Evolutionary conservation across 2,329 filamentous ascomycete species (phyloP).

Genomic region (Proliferodiscus dingleyae): DNA sequence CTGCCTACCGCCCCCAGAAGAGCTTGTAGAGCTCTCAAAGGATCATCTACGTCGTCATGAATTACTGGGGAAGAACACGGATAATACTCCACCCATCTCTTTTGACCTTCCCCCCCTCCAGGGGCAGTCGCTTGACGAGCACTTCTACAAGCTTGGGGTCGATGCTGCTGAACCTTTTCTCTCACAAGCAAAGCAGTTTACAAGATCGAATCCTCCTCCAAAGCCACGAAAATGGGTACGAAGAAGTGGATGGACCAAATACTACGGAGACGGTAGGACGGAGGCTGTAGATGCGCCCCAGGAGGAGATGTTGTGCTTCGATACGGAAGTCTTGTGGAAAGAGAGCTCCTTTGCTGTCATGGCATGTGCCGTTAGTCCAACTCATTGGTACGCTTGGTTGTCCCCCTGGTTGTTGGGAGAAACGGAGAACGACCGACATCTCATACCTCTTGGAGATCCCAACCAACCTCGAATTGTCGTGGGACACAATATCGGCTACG

Average conservation of each 20-base stretch:
- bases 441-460: conserved; percentile 82
- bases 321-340: conserved; percentile 96
- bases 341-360: conserved; percentile 90
- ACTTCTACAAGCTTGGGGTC: conserved; percentile 83
- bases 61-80: conserved; percentile 83
- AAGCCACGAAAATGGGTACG: conserved; percentile 68
- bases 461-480: conserved; percentile 71
- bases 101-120: conserved; percentile 81
- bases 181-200: conserved; percentile 68
- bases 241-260: conserved; percentile 91
- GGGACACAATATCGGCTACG: conserved; percentile 94
- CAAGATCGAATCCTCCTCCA: conserved; percentile 52
- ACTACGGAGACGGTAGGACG: conserved; percentile 66
- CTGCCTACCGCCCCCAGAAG: conserved; percentile 52
- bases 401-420: conserved; percentile 92
- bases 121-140: conserved; percentile 81
- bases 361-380: conserved; percentile 87
- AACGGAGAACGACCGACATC: conserved; percentile 68
- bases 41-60: conserved; percentile 84
- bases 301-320: conserved; percentile 81
- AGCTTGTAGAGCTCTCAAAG: conserved; percentile 73
- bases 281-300: conserved; percentile 72
- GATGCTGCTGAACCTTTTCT: conserved; percentile 86
- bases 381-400: conserved; percentile 94
- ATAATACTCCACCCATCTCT: conserved; percentile 67